These are phyloP conservation scores for Dendrobium nobile DNA, from an alignment of 106 monocot genomes.

Conservation along the genomic window DNA sequence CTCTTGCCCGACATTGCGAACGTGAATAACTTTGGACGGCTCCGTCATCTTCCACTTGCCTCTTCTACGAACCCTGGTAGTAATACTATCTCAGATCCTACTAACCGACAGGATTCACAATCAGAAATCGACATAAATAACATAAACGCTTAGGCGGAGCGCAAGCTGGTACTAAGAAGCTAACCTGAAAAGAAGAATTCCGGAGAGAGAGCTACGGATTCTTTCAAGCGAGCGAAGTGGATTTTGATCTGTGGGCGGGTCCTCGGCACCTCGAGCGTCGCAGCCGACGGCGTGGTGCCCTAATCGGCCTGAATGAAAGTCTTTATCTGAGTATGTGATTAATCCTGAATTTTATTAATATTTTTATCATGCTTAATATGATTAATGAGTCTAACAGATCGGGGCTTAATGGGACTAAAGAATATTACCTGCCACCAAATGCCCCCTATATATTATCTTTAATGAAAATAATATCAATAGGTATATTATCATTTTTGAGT, in stretches of 20 bases:
- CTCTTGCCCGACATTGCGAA: constrained; percentile 88
- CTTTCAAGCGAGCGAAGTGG: neutral
- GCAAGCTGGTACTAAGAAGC: neutral
- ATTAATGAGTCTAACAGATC: too few relatives aligned
- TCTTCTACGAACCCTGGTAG: neutral
- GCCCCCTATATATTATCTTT: too few relatives aligned
- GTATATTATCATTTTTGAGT: too few relatives aligned
- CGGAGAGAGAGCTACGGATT: neutral
- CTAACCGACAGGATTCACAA: neutral
- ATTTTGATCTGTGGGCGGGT: neutral
- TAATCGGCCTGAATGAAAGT: neutral
- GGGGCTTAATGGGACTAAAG: too few relatives aligned
- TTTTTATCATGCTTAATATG: too few relatives aligned
- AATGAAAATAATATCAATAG: too few relatives aligned
- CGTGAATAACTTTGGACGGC: constrained; percentile 81
- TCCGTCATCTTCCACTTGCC: constrained; percentile 47
- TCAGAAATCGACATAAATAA: neutral
- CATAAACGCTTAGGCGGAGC: neutral
- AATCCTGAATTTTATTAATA: too few relatives aligned
- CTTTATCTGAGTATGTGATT: too few relatives aligned
- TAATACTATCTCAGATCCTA: neutral
- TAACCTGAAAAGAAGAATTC: neutral
- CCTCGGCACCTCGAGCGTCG: neutral
- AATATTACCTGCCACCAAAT: too few relatives aligned
- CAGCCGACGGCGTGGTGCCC: neutral